These are phyloP conservation scores for Tolypocladium cylindrosporum DNA, from an alignment of 2,329 filamentous ascomycete genomes.

Conservation along the genomic window DNA sequence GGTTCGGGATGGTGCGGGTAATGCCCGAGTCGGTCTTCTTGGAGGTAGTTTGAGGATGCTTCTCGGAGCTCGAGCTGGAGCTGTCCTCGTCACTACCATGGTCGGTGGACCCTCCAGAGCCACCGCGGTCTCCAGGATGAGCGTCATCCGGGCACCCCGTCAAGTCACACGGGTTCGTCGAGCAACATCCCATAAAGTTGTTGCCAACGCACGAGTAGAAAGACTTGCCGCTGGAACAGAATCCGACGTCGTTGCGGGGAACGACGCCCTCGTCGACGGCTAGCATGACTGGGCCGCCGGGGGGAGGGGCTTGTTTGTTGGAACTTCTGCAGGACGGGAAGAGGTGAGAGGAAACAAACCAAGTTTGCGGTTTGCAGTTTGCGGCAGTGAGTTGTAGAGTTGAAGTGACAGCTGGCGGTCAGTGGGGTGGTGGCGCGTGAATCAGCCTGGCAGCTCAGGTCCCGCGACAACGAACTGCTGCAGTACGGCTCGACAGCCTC, in stretches of 20 bases:
- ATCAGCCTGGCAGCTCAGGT: not conserved
- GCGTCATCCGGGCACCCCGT: constrained; percentile 17
- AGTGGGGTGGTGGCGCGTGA: not conserved
- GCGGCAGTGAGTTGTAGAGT: not conserved
- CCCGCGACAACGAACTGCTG: not conserved
- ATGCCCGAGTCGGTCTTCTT: constrained; percentile 23
- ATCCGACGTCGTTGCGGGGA: not conserved
- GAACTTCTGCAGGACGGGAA: not conserved
- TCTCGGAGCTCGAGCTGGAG: not conserved
- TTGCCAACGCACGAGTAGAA: constrained; percentile 28
- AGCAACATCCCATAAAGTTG: constrained; percentile 35
- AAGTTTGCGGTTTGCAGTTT: not conserved
- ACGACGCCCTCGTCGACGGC: not conserved
- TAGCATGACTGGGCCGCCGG: not conserved
- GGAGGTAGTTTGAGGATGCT: not conserved
- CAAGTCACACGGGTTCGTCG: constrained; percentile 28
- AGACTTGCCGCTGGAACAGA: constrained; percentile 17
- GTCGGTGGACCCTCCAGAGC: too few relatives aligned
- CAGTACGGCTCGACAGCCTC: not conserved
- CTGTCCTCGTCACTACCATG: not conserved
- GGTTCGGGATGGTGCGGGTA: constrained; percentile 25
- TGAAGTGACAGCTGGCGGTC: not conserved
- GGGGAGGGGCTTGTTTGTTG: not conserved
- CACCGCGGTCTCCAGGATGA: not conserved
- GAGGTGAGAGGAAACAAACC: not conserved